Base-by-base conservation (phyloP, 352 stramenopile species). In the Phytophthora sojae region DNA sequence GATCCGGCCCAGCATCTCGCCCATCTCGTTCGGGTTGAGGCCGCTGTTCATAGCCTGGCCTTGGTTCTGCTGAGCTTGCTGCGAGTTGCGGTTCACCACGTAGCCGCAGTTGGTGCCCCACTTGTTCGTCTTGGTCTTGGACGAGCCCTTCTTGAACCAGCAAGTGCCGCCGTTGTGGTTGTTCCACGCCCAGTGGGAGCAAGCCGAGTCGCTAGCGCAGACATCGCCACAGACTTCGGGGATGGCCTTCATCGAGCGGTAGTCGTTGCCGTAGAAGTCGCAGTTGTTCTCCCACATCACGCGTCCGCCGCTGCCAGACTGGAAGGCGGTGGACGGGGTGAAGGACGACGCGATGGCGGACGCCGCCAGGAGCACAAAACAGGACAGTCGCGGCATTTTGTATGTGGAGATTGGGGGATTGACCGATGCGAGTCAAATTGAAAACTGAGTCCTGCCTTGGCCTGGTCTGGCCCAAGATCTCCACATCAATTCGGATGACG, bases 1-100 rank as follows among this genome's bases (percentile, higher is more conserved):
- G 23, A 91, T 81, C 6, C 58, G 54, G 17, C 56, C 58, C 26
- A 91, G 59, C 83, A 91, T 91, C 4, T 69, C 59, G n/a, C 71
- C 32, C 54, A 67, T 72, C 19, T 83, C 75, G 21, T 68, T 66
- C 35, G 50, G 55, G 49, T 64, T 69, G 5, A 85, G 60, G 11
- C 77, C 77, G 60, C 76, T 81, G 58, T 72, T 79, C 23, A 58
- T 9, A 14, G 57, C 1, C 19, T 71, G 64, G 8, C 30, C 42
- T 58, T 69, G 57, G n/a, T 23, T 49, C 61, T 69, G 59, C 57
- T 69, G 59, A 19, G 37, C 58, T 51, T 58, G 52, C 9, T 58
- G 52, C 9, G 49, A 53, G 50, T 73, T 73, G 25, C 69, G 72
- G 30, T 53, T 66, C 23, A 70, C 47, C 15, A 83, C 78, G 61